phyloP scores from a whole-genome alignment of 768 basidiomycete genomes.

The Lepiota subincarnata region DNA sequence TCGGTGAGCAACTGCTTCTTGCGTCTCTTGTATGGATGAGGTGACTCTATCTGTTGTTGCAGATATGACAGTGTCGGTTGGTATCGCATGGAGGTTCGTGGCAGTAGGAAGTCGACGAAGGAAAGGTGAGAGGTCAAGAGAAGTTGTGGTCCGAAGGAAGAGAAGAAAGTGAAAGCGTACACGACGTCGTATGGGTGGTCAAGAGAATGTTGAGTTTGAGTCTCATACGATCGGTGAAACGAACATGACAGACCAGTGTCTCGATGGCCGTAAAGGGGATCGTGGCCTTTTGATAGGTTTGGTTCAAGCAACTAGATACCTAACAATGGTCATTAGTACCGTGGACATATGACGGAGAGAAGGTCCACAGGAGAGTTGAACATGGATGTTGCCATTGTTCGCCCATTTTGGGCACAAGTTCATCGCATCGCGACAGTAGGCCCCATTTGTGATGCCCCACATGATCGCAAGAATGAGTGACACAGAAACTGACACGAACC shows the following conservation, averaged over 20 bases:
- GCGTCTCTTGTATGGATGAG: slow-evolving; percentile 26
- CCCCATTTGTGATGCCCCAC: slow-evolving; percentile 11
- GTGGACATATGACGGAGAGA: slow-evolving; percentile 17
- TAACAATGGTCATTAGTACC: slow-evolving; percentile 28
- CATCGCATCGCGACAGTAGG: slow-evolving; percentile 13
- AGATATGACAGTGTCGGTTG: slow-evolving; percentile 16
- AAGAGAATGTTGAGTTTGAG: slow-evolving; percentile 2
- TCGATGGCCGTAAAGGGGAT: slow-evolving; percentile 18
- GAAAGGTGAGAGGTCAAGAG: slow-evolving; percentile 16
- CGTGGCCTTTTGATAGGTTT: slow-evolving; percentile 20
- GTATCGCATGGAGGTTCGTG: slow-evolving; percentile 17
- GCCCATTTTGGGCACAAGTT: slow-evolving; percentile 22
- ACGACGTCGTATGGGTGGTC: background rate
- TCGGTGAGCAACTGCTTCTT: slow-evolving; percentile 44
- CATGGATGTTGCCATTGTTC: slow-evolving; percentile 30
- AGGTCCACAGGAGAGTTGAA: slow-evolving; percentile 16
- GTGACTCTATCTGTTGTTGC: slow-evolving; percentile 35
- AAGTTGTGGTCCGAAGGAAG: slow-evolving; percentile 9
- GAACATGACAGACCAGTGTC: slow-evolving; percentile 26
- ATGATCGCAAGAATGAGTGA: background rate
- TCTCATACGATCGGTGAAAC: slow-evolving; percentile 6
- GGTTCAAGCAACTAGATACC: slow-evolving; percentile 25
- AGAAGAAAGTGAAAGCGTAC: background rate
- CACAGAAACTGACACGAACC: slow-evolving; percentile 32
- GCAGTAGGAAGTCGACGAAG: slow-evolving; percentile 7